These are phyloP conservation scores for Aspergillus ibericus DNA, from an alignment of 2,329 filamentous ascomycete genomes.

Conservation along the genomic window DNA sequence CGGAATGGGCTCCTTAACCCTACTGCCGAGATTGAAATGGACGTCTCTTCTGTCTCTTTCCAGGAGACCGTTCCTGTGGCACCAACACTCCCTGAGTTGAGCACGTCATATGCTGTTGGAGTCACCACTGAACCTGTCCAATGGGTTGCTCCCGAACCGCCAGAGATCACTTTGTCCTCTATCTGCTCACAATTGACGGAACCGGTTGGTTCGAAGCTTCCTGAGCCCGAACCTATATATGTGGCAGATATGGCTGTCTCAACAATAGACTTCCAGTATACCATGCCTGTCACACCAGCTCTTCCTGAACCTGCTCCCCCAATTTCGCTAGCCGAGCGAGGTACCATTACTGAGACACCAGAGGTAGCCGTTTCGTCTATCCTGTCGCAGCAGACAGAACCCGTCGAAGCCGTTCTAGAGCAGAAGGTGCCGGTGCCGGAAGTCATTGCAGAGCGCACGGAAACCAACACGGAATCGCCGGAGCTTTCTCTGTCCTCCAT, in stretches of 20 bases:
- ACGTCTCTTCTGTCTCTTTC: constrained; percentile 33
- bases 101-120: constrained; percentile 33
- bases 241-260: constrained; percentile 23
- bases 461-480: not conserved
- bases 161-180: constrained; percentile 33
- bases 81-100: constrained; percentile 44
- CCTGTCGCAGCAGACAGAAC: constrained; percentile 29
- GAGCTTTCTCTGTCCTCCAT: not conserved
- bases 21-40: constrained; percentile 27
- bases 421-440: constrained; percentile 20
- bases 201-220: constrained; percentile 21
- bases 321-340: constrained; percentile 17
- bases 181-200: constrained; percentile 32
- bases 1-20: constrained; percentile 16
- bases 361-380: constrained; percentile 36
- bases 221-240: constrained; percentile 24
- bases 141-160: constrained; percentile 15
- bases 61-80: constrained; percentile 39
- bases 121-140: constrained; percentile 31
- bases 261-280: constrained; percentile 18
- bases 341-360: constrained; percentile 17
- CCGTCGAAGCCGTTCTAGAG: constrained; percentile 22
- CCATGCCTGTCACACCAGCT: constrained; percentile 24
- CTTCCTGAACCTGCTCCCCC: constrained; percentile 21
- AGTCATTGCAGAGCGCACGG: constrained; percentile 6